phyloP scores from a whole-genome alignment of 768 basidiomycete species.

The Arthromyces matolae region DNA sequence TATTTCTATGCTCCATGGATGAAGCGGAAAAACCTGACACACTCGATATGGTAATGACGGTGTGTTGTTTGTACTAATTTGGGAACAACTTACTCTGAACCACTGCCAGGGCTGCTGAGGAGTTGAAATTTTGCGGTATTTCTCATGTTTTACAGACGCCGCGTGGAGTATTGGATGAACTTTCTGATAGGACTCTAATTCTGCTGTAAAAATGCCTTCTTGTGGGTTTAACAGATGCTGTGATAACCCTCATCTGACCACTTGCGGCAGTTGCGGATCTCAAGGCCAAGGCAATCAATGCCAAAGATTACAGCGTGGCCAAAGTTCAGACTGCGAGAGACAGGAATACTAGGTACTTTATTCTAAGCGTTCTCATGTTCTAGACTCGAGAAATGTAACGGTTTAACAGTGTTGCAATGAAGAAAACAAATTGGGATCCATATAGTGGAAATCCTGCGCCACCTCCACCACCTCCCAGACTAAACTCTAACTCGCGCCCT shows the following conservation, averaged over 20 bases:
- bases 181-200: no score
- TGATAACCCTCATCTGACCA: slow-evolving; percentile 1
- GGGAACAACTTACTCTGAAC: no score
- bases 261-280: slow-evolving; percentile 53
- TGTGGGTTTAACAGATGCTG: no score
- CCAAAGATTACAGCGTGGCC: slow-evolving; percentile 51
- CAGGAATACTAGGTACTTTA: slow-evolving; percentile 51
- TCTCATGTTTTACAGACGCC: no score
- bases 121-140: no score
- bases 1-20: no score
- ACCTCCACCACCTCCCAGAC: slow-evolving; percentile 42
- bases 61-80: no score
- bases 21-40: no score
- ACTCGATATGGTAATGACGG: no score
- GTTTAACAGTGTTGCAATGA: slow-evolving; percentile 45
- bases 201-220: slow-evolving; percentile 26
- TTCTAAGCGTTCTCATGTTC: background rate
- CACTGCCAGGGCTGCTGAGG: no score
- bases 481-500: slow-evolving; percentile 31
- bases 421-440: slow-evolving; percentile 63
- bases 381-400: background rate
- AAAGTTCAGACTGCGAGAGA: slow-evolving; percentile 55
- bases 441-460: slow-evolving; percentile 51
- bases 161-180: no score
- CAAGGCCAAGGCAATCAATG: slow-evolving; percentile 60